These are phyloP conservation scores for Colletotrichum sp. DNA, from an alignment of 2,329 filamentous ascomycete species.

Conservation along the genomic window DNA sequence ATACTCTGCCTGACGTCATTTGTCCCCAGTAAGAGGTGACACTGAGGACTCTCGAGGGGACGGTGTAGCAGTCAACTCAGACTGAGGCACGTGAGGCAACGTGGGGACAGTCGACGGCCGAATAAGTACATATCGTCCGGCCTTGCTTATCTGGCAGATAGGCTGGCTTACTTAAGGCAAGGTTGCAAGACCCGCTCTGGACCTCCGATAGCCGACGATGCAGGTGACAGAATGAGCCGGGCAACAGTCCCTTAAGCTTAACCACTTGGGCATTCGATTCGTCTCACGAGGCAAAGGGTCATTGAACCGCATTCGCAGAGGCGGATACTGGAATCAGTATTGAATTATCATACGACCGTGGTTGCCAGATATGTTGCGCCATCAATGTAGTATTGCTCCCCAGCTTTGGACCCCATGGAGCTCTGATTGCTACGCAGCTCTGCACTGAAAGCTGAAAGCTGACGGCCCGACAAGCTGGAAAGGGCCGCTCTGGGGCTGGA, in stretches of 20 bases:
- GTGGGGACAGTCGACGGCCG: not conserved
- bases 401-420: not conserved
- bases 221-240: not conserved
- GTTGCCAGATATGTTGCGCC: not conserved
- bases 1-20: constrained; percentile 14
- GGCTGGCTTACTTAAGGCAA: not conserved
- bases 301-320: not conserved
- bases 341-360: not conserved
- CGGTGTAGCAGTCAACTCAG: not conserved
- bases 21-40: constrained; percentile 11
- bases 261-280: not conserved
- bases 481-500: not conserved
- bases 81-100: not conserved
- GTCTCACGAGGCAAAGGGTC: not conserved
- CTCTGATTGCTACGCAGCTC: not conserved
- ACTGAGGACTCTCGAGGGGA: not conserved
- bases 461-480: not conserved
- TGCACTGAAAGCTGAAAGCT: not conserved
- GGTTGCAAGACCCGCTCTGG: not conserved
- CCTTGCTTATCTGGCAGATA: not conserved
- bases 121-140: not conserved
- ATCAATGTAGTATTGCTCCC: not conserved
- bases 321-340: not conserved
- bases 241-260: not conserved
- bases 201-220: constrained; percentile 13